Evolutionary conservation across 169 alveolate genomes (phyloP).

Genomic region (Plasmodium gallinaceum): DNA sequence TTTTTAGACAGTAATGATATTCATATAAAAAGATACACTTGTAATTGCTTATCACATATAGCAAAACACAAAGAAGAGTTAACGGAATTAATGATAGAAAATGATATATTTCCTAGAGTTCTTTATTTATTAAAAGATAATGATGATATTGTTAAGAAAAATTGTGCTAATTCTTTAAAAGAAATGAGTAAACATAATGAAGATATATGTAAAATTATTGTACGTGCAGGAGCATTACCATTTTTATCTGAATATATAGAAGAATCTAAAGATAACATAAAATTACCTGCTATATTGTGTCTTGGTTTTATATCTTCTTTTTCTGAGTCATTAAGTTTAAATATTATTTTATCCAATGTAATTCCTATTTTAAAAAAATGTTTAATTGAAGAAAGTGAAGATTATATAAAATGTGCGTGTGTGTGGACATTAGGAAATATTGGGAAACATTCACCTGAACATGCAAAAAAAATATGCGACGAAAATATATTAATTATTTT

Average conservation of each 20-base stretch:
- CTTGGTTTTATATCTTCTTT: slow-evolving; percentile 69
- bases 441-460: slow-evolving; percentile 69
- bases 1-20: slow-evolving; percentile 47
- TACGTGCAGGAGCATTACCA: slow-evolving; percentile 71
- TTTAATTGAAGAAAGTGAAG: slow-evolving; percentile 54
- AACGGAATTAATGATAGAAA: slow-evolving; percentile 65
- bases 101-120: slow-evolving; percentile 61
- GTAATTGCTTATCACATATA: slow-evolving; percentile 61
- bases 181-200: slow-evolving; percentile 77
- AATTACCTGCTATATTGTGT: slow-evolving; percentile 62
- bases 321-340: slow-evolving; percentile 60
- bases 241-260: slow-evolving; percentile 66
- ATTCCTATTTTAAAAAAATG: slow-evolving; percentile 58
- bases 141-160: slow-evolving; percentile 68
- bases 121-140: slow-evolving; percentile 59
- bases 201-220: slow-evolving; percentile 66
- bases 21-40: slow-evolving; percentile 41
- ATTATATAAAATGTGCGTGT: slow-evolving; percentile 46
- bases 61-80: slow-evolving; percentile 74
- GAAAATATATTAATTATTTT: slow-evolving; percentile 61
- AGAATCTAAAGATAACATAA: slow-evolving; percentile 33
- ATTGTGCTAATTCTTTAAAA: slow-evolving; percentile 63
- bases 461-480: slow-evolving; percentile 50
- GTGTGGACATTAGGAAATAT: slow-evolving; percentile 69
- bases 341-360: slow-evolving; percentile 52